Base-by-base conservation (phyloP, 169 alveolate genomes). In the Cardiosporidium cionae region DNA sequence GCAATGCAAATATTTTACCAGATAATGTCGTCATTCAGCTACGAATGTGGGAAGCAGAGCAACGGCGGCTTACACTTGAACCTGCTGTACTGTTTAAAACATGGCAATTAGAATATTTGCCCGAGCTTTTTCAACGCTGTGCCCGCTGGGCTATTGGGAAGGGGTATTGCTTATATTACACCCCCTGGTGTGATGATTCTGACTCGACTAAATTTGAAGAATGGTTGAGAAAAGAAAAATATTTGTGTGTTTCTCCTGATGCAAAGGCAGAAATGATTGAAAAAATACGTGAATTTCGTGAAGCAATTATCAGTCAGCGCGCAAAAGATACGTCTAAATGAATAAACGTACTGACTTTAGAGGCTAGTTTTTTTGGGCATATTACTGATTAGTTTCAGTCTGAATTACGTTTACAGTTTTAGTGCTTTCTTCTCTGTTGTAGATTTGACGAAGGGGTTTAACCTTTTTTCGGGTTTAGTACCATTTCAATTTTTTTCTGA, bases 41-140 rank as follows among this genome's bases (percentile, higher is more conserved):
- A 22, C 87, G 86, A 32, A 79, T 91, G 85, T 91, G 96, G 96
- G 95, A 91, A 71, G 83, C 88, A 7, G 96, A 91, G 70, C 80
- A 91, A 53, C 84, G 88, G 78, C 80, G 96, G 25, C 74, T 91
- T 35, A 80, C 86, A 29, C 84, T 89, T 16, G 70, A 68, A n/a
- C 86, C 84, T 36, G 79, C 93, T 22, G 86, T 87, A 28, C 76
- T 89, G 36, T 74, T 87, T 63, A 87, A 89, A 68, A 58, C 84
- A 2, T 87, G 91, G 85, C 92, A 89, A 72, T 65, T 66, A n/a
- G 89, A 87, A 23, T 85, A 77, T 64, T 65, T 87, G 62, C 94
- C 93, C 0, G 92, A 87, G 63, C 78, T 87, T 7, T 88, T 82
- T 76, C 92, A 82, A 54, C 77, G 87, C 35, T 72, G 89, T 31